phyloP scores from a whole-genome alignment of 495 filamentous ascomycete genomes.

The Podospora anserina region DNA sequence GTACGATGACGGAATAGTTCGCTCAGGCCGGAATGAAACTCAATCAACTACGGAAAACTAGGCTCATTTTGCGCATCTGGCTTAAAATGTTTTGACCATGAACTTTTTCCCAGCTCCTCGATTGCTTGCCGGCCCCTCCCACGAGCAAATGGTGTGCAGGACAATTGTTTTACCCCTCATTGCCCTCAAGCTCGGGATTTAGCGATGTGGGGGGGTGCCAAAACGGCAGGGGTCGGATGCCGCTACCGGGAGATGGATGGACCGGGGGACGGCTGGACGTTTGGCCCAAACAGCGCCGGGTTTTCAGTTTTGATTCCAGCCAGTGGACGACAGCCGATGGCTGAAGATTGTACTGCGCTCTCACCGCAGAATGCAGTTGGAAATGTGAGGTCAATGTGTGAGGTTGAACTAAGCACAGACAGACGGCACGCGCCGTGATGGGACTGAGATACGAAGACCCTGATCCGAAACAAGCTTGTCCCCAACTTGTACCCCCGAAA shows the following conservation, averaged over 20 bases:
- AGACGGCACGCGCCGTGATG: neutral
- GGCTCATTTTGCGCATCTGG: neutral
- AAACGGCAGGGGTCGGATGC: constrained; percentile 7
- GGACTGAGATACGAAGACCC: neutral
- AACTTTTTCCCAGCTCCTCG: neutral
- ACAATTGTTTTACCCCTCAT: constrained; percentile 6
- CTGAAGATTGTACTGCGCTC: neutral
- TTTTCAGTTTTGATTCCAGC: neutral
- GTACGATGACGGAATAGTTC: constrained; percentile 11
- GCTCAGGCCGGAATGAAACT: neutral
- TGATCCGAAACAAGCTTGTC: constrained; percentile 17
- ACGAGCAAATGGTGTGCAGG: neutral
- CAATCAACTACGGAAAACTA: neutral
- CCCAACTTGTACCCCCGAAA: constrained; percentile 4
- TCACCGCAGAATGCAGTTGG: neutral
- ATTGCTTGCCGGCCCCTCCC: neutral
- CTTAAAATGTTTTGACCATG: neutral
- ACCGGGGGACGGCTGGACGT: neutral
- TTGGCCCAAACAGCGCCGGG: neutral
- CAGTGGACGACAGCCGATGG: no score
- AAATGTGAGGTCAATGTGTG: neutral
- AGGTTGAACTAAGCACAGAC: neutral
- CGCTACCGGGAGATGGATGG: neutral
- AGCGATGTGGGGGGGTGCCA: neutral
- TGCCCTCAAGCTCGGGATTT: neutral